Conservation (phyloP, 306 rosid species). For the Chamaecrista fasciculata region DNA sequence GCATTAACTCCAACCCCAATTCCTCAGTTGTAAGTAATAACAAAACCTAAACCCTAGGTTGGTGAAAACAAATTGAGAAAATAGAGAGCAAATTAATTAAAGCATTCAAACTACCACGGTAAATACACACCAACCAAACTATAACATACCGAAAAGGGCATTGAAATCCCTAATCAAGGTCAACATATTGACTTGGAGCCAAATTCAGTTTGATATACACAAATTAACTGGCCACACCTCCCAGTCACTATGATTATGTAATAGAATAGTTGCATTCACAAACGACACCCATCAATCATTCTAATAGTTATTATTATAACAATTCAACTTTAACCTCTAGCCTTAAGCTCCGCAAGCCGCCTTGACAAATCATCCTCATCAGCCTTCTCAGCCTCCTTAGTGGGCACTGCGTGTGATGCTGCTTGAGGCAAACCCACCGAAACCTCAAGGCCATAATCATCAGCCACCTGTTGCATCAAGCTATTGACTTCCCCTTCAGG, state of each 20-base stretch:
- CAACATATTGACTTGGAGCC: conserved; percentile 1
- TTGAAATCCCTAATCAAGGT: not conserved
- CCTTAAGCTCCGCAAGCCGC: conserved; percentile 96
- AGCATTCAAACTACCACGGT: not conserved
- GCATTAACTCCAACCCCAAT: not conserved
- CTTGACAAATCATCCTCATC: conserved; percentile 85
- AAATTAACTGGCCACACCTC: conserved; percentile 20
- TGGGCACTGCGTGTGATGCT: conserved; percentile 79
- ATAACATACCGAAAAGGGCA: not conserved
- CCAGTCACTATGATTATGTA: not conserved
- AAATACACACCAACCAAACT: not conserved
- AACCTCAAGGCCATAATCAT: conserved; percentile 92
- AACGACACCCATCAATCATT: conserved; percentile 3
- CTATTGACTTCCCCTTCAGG: conserved; percentile 96
- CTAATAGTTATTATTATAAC: not conserved
- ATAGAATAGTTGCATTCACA: not conserved
- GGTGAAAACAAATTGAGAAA: not conserved
- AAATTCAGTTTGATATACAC: conserved; percentile 41
- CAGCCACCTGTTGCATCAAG: conserved; percentile 96
- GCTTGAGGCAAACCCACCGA: conserved; percentile 93
- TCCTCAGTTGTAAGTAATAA: not conserved
- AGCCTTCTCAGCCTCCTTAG: conserved; percentile 77
- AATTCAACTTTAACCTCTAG: conserved; percentile 59
- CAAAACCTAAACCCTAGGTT: not conserved
- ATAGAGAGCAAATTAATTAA: not conserved